Evolutionary conservation across 495 filamentous ascomycete genomes (phyloP).

Genomic region (Penicillium diatomitis): DNA sequence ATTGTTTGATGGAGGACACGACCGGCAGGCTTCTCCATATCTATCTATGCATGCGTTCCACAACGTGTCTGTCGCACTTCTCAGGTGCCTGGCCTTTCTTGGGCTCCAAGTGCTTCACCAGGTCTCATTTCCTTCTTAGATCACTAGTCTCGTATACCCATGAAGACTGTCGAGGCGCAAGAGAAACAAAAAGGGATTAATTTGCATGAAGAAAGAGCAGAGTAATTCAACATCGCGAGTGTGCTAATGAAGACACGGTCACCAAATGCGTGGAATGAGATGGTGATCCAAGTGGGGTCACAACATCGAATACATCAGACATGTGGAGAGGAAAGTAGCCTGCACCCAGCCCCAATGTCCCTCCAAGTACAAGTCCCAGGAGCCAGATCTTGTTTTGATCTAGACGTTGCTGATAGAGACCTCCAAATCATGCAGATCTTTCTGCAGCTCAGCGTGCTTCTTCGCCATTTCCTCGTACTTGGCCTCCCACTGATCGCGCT

Average conservation of each 20-base stretch:
- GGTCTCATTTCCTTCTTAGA: neutral
- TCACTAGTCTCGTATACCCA: no score
- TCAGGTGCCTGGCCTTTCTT: constrained; percentile 1
- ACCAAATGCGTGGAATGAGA: constrained; percentile 18
- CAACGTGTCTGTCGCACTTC: neutral
- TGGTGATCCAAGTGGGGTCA: constrained; percentile 16
- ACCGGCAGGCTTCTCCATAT: no score
- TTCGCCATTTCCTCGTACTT: constrained; percentile 95
- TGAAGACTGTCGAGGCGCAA: neutral
- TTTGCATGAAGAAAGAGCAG: constrained; percentile 7
- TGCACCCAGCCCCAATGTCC: constrained; percentile 24
- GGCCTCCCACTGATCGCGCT: constrained; percentile 83
- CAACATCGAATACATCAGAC: constrained; percentile 16
- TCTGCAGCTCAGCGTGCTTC: constrained; percentile 76
- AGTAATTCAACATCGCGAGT: constrained; percentile 13
- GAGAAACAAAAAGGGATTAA: constrained; percentile 8
- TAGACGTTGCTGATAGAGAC: constrained; percentile 86
- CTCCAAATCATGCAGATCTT: constrained; percentile 86
- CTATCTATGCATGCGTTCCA: no score
- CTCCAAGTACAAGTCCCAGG: constrained; percentile 17
- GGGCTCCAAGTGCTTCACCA: constrained; percentile 2
- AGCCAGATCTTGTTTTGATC: constrained; percentile 10
- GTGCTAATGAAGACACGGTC: constrained; percentile 14
- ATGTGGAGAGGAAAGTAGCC: constrained; percentile 20
- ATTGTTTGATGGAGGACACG: neutral